Percentiles rank a stretch among this genome's conserved stretches.
Evolutionary conservation across 352 stramenopile genomes (phyloP).

Genomic region (Thalassiosira exigua): DNA sequence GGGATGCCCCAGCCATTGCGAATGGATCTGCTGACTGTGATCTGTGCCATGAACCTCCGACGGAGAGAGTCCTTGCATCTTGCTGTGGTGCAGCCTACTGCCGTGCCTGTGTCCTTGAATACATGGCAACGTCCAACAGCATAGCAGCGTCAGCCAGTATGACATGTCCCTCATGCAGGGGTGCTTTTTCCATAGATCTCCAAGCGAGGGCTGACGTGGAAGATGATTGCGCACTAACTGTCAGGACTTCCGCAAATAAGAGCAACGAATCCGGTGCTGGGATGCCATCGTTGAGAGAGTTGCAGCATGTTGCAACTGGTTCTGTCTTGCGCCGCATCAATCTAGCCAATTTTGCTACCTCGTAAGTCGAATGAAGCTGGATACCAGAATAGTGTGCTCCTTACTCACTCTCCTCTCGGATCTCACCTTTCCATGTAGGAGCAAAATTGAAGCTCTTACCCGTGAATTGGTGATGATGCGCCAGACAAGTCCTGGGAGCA

Average conservation of each 20-base stretch:
- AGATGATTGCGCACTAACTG: constrained; percentile 64
- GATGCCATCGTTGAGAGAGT: constrained; percentile 79
- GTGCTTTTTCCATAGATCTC: constrained; percentile 83
- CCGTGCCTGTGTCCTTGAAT: constrained; percentile 85
- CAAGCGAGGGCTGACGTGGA: constrained; percentile 62
- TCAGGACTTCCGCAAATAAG: constrained; percentile 22
- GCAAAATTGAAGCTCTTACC: constrained; percentile 98
- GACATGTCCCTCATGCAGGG: constrained; percentile 72
- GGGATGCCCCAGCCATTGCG: constrained; percentile 42
- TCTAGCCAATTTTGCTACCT: constrained; percentile 88
- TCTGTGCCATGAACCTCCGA: constrained; percentile 92
- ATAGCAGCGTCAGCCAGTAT: constrained; percentile 39
- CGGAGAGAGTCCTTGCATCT: constrained; percentile 89
- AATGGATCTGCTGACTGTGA: constrained; percentile 86
- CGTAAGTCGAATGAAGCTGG: no score
- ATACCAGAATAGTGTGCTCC: no score
- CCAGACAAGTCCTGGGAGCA: constrained; percentile 91
- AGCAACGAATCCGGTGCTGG: neutral
- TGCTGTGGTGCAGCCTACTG: constrained; percentile 94
- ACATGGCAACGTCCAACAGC: constrained; percentile 66
- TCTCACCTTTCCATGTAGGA: no score
- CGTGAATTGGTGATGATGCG: constrained; percentile 96
- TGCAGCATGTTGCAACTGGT: constrained; percentile 78
- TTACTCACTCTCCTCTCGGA: no score
- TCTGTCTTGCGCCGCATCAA: constrained; percentile 88